Base-by-base conservation (phyloP, 23 red algal species). In the Gracilaria caudata region DNA sequence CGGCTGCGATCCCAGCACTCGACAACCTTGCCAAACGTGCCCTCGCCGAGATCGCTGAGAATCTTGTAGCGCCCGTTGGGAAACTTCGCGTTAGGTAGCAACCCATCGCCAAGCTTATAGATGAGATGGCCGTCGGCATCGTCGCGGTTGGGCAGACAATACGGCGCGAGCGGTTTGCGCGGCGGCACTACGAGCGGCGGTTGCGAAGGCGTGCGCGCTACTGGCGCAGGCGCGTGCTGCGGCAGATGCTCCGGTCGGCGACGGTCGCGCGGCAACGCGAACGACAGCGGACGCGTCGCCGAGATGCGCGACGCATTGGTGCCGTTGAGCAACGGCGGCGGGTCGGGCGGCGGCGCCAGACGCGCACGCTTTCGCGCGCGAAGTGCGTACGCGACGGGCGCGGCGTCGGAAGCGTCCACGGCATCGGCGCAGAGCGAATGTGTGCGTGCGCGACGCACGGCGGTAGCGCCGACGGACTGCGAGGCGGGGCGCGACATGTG, bases 11-110 rank as follows among this genome's bases (percentile, higher is more conserved):
- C 94, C 94, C 94, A 96, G 63, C 79, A 85, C 65, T 90, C 87
- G 68, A 96, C 85, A 35, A 96, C 94, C 83, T 96, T 96, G 57
- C 94, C 94, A 83, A 96, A 96, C 5, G 94, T 96, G 34, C 94
- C 94, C 82, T 92, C 89, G 26, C 94, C 94, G 34, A 96, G 54
- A 30, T 91, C 87, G 35, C 51, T 75, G 24, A 92, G 77, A 77
- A 96, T 96, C 71, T 92, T 87, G 70, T 96, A 96, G 17, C 94
- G 78, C 34, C 94, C 94, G 51, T 90, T 85, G 24, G 94, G 94
- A 61, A 91, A 86, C 26, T 86, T 80, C 7, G 87, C 3, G 35
- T 36, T 80, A n/a, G 88, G 87, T 29, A 66, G 47, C n/a, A 96
- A 61, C 37, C 94, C 94, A 9, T 96, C 80, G 44, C 94, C 94